Evolutionary conservation across 306 rosid species (phyloP).

Genomic region (Abrus pulchellus): DNA sequence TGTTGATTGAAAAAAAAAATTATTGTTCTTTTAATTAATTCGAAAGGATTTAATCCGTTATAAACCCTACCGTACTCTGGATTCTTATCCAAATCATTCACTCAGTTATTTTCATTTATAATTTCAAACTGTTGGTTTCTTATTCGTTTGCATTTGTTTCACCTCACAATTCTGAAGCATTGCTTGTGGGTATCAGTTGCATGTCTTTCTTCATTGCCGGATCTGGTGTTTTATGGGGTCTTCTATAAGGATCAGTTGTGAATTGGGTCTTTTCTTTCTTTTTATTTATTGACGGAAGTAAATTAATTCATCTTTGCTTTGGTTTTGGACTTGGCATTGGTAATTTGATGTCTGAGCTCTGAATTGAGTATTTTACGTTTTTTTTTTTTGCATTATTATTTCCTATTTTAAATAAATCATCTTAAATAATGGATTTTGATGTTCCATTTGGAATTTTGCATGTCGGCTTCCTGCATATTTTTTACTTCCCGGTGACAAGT

Average conservation of each 20-base stretch:
- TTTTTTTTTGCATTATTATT: background rate
- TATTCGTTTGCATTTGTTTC: background rate
- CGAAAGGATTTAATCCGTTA: background rate
- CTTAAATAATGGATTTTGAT: background rate
- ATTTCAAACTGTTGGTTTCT: conserved; percentile 5
- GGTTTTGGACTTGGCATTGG: conserved; percentile 39
- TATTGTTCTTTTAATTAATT: background rate
- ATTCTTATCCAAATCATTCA: conserved; percentile 1
- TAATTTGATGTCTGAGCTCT: conserved; percentile 18
- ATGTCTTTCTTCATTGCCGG: conserved; percentile 65
- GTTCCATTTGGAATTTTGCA: conserved; percentile 18
- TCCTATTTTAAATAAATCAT: conserved; percentile 20
- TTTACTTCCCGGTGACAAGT: background rate
- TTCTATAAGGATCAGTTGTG: conserved; percentile 38
- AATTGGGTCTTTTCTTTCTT: conserved; percentile 29
- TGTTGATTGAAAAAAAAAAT: background rate
- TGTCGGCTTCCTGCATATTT: conserved; percentile 21
- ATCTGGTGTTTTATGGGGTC: conserved; percentile 64
- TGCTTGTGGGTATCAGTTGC: conserved; percentile 54
- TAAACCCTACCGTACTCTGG: conserved; percentile 9
- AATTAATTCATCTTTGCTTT: background rate
- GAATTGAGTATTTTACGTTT: conserved; percentile 24
- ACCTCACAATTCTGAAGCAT: background rate
- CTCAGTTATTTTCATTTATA: background rate
- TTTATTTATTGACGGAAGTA: conserved; percentile 5